Percentiles rank a stretch among this genome's conserved stretches.
Conservation (phyloP, 2,329 filamentous ascomycete species). For the Thielaviopsis ethacetica region DNA sequence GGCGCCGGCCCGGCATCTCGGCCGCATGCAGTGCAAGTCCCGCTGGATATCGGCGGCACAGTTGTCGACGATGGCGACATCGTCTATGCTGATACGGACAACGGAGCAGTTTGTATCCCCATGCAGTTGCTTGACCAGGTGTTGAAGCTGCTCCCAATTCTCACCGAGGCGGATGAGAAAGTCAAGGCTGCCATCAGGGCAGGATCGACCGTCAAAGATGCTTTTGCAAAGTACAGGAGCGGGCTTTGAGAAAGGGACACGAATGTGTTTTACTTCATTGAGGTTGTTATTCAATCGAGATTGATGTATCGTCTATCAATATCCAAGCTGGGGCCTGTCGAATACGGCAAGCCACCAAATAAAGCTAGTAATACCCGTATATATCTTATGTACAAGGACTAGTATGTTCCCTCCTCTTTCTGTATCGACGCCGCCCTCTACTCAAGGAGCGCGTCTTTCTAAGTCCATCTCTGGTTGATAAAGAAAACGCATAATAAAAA, state of each 20-base stretch:
- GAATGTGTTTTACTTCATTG: not conserved
- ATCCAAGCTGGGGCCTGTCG: no score
- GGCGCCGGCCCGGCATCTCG: slow-evolving; percentile 39
- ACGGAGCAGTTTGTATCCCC: slow-evolving; percentile 55
- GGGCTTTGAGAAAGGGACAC: slow-evolving; percentile 15
- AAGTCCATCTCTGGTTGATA: not conserved
- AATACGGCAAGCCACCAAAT: no score
- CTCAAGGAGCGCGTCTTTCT: not conserved
- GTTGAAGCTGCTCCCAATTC: slow-evolving; percentile 39
- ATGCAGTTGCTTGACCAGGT: slow-evolving; percentile 41
- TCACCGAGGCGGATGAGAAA: slow-evolving; percentile 36
- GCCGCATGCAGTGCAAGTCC: slow-evolving; percentile 35
- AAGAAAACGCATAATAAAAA: not conserved
- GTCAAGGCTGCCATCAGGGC: slow-evolving; percentile 48
- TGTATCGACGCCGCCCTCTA: not conserved
- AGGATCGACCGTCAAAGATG: slow-evolving; percentile 47
- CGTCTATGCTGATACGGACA: slow-evolving; percentile 51
- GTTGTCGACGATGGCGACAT: slow-evolving; percentile 42
- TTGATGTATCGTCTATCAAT: no score
- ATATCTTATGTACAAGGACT: not conserved
- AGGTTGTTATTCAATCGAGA: not conserved
- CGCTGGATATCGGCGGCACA: slow-evolving; percentile 27
- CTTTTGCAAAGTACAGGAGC: slow-evolving; percentile 42
- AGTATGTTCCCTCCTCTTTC: not conserved
- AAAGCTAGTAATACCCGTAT: not conserved